These are phyloP conservation scores for Trypanosoma cruzi DNA, from an alignment of 208 protist genomes.

Conservation along the genomic window DNA sequence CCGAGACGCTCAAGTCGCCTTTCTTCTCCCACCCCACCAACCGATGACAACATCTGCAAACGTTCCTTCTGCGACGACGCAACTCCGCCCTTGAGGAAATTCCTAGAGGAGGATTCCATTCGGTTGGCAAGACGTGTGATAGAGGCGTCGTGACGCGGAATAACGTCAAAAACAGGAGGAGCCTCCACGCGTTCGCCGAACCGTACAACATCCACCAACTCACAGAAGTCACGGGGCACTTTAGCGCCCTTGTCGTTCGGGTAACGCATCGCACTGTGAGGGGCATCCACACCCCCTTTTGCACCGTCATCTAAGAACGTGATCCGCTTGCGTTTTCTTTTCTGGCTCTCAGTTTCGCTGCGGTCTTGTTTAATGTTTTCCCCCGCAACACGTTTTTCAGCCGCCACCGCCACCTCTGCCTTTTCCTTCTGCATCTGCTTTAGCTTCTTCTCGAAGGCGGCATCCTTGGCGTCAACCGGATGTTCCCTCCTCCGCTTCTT, in stretches of 20 bases:
- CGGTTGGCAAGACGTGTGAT: slow-evolving; percentile 60
- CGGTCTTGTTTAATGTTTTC: background rate
- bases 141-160: slow-evolving; percentile 71
- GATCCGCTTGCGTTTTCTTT: slow-evolving; percentile 52
- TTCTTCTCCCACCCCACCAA: slow-evolving; percentile 44
- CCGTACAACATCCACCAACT: slow-evolving; percentile 85
- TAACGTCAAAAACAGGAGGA: slow-evolving; percentile 82
- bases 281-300: slow-evolving; percentile 13
- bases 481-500: slow-evolving; percentile 31
- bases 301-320: slow-evolving; percentile 34
- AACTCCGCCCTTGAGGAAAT: background rate
- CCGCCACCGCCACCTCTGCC: slow-evolving; percentile 15
- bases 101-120: slow-evolving; percentile 27
- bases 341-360: background rate
- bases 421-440: slow-evolving; percentile 26
- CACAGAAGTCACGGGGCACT: slow-evolving; percentile 66
- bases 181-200: slow-evolving; percentile 87
- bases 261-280: slow-evolving; percentile 45
- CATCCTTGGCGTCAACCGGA: slow-evolving; percentile 17
- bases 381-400: background rate
- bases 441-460: slow-evolving; percentile 31
- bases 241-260: slow-evolving; percentile 34
- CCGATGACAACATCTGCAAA: slow-evolving; percentile 32
- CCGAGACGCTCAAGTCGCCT: slow-evolving; percentile 74
- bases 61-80: slow-evolving; percentile 23